Evolutionary conservation across 2,329 filamentous ascomycete genomes (phyloP), one percentile per base, ranked within the genome.

Genomic region (Basipetospora chlamydospora): DNA sequence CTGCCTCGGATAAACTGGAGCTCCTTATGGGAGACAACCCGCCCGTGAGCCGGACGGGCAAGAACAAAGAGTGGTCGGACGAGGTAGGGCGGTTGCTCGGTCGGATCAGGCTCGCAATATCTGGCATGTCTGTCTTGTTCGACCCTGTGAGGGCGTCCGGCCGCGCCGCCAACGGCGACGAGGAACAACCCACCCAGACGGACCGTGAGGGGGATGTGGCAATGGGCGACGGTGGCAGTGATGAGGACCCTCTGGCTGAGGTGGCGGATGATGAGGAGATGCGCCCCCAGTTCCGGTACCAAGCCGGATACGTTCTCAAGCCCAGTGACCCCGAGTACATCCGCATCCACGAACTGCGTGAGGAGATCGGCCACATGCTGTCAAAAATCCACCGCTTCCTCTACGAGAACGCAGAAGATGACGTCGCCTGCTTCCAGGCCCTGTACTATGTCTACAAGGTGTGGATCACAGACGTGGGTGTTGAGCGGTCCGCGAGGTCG

Each of bases 61-160:
- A 88, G 54, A 92, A 93, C 47, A 98, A 96, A 57, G 88, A 95
- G 49, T 98, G 90, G 90, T 95, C 88, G 0, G 90, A 98, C 53
- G 92, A 98, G 54, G 80, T 96, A 20, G 88, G 86, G 2, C 69
- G 90, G 38, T 85, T 94, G 45, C 68, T 98, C 39, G 83, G 88
- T 10, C 77, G 95, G 35, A 66, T 98, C 11, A 72, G 88, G 21
- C 67, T 98, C n/a, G 75, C 94, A 30, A 75, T 93, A 18, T 92
- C 88, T 3, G 90, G 90, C 37, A 77, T 94, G 40, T 87, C 88
- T 6, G 78, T 82, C 1, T 66, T 98, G 9, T 96, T 98, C 51
- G 85, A 95, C 49, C 77, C 85, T 1, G 71, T 75, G 47, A 73
- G 77, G 13, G 77, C 78, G 4, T 78, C 80, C 15, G 55, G 54